Evolutionary conservation across 805 yeast genomes (phyloP), one percentile per base, ranked within the genome.

Genomic region (Starmerella scarabaei): DNA sequence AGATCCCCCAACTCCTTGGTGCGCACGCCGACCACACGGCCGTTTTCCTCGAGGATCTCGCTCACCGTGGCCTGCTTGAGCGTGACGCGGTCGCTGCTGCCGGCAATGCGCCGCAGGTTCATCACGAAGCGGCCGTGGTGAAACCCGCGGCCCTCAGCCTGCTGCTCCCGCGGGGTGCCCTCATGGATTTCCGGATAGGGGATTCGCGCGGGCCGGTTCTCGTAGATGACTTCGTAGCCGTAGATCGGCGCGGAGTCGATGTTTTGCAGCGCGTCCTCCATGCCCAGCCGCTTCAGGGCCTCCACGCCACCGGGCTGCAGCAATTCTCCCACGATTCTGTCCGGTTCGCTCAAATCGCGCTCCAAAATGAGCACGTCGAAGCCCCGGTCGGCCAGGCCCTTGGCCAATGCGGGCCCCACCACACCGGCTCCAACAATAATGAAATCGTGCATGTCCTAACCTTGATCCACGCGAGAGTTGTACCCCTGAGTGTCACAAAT

Each of bases 371-470:
- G 60, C 6, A 91, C 96, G 37, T 70, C 69, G 50, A 94, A 70
- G 24, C 97, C 97, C 54, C 82, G 93, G 52, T 88, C 71, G 1
- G 94, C 97, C 40, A 91, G 63, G 3, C 81, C 85, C 1, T 85
- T 80, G 33, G 96, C 96, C 16, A 88, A 68, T 41, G 88, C 77
- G 2, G 98, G 95, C 1, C 99, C 98, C 19, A 84, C 78, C 17
- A 88, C 94, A 41, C 98, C 98, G n/a, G 97, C 96, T n/a, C 98
- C 98, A 30, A 91, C 75, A 20, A 91, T 80, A 31, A 88, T 76
- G 37, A 78, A 88, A 55, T 91, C 98, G 61, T 73, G 84, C 42
- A 43, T 39, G 5, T 16, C 26, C 9, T 23, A 11, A 23, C 26
- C 9, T 23, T 23, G 26, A 7, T 11, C 26, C 11, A 23, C 26